Evolutionary conservation across 805 yeast genomes (phyloP).

Genomic region (Yarrowia bubula): DNA sequence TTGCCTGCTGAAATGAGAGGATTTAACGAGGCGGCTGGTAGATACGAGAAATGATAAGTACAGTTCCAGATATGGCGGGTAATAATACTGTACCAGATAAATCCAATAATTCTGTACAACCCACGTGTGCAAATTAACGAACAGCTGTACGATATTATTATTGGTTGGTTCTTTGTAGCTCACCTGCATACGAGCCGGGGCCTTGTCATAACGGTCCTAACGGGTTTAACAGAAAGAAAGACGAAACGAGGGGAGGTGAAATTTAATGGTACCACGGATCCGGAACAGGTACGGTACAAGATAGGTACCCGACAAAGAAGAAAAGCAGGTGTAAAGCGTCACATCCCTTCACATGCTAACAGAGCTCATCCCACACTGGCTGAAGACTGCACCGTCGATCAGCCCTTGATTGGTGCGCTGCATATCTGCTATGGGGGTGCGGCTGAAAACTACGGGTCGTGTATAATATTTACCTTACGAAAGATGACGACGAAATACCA

Average conservation of each 20-base stretch:
- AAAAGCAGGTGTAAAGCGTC: neutral
- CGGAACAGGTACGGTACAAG: neutral
- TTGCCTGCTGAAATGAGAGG: neutral
- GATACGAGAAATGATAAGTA: no score
- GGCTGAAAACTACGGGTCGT: no score
- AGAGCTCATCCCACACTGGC: neutral
- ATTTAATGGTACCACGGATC: neutral
- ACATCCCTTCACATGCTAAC: neutral
- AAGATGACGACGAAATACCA: no score
- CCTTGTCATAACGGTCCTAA: conserved; percentile 5
- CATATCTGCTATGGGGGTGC: neutral
- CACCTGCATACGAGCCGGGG: neutral
- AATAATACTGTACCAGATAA: no score
- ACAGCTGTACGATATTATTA: neutral
- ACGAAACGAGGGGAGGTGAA: neutral
- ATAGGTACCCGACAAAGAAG: neutral
- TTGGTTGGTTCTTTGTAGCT: neutral
- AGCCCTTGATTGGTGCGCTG: neutral
- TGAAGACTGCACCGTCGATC: neutral
- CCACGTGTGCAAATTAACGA: neutral
- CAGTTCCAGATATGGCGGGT: no score
- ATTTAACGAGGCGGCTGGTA: no score
- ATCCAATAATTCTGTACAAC: neutral
- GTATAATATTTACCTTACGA: no score
- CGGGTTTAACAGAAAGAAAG: neutral